Conservation (phyloP, 2,329 filamentous ascomycete genomes). For the Pseudopyrenochaeta lycopersici region DNA sequence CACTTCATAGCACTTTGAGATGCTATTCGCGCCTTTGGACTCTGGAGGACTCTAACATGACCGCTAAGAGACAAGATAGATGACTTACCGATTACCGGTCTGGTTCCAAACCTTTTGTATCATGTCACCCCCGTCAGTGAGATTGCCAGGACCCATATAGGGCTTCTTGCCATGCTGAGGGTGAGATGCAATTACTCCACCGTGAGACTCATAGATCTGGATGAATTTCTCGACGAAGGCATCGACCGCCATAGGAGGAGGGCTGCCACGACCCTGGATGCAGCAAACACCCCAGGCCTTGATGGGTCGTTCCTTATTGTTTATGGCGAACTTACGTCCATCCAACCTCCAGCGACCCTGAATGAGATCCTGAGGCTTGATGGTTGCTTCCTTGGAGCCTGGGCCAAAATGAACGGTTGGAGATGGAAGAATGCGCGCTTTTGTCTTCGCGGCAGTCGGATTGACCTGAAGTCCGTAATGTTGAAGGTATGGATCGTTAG, state of each 20-base stretch:
- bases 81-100: conserved; percentile 57
- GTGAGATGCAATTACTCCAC: conserved; percentile 60
- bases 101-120: conserved; percentile 65
- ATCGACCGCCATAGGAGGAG: conserved; percentile 56
- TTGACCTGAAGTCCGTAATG: conserved; percentile 79
- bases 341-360: conserved; percentile 88
- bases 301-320: conserved; percentile 68
- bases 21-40: too few relatives aligned
- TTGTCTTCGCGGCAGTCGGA: conserved; percentile 66
- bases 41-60: neutral
- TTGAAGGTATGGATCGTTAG: conserved; percentile 72
- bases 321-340: conserved; percentile 73
- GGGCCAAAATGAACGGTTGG: conserved; percentile 74
- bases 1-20: too few relatives aligned
- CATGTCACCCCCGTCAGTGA: conserved; percentile 56
- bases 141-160: conserved; percentile 40
- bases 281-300: conserved; percentile 79
- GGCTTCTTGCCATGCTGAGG: conserved; percentile 41
- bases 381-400: conserved; percentile 31
- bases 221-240: conserved; percentile 69
- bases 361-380: conserved; percentile 54
- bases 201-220: conserved; percentile 68
- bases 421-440: conserved; percentile 74
- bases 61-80: neutral
- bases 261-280: conserved; percentile 62